These are phyloP conservation scores for Lunularia cruciata DNA, from an alignment of 225 moss, liverwort and hornwort genomes.

Conservation along the genomic window DNA sequence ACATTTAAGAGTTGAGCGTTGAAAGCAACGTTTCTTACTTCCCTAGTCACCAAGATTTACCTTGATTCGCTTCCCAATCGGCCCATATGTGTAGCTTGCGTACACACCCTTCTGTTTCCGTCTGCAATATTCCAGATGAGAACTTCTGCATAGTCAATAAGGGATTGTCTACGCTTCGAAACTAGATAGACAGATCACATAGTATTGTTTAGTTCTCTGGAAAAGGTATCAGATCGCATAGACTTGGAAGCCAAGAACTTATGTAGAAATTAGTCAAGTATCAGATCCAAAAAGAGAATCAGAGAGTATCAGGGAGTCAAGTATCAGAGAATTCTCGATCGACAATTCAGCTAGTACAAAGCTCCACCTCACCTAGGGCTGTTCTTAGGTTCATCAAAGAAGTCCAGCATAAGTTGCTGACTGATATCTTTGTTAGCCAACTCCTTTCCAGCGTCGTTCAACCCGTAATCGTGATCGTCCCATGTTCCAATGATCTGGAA, in stretches of 20 bases:
- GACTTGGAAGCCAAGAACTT: no score
- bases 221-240: no score
- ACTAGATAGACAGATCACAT: no score
- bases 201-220: no score
- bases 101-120: slow-evolving; percentile 89
- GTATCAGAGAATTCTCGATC: neutral
- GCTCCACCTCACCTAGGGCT: slow-evolving; percentile 58
- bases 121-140: slow-evolving; percentile 39
- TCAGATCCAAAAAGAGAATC: no score
- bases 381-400: slow-evolving; percentile 71
- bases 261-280: no score
- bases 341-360: neutral
- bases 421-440: slow-evolving; percentile 68
- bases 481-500: slow-evolving; percentile 87
- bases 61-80: slow-evolving; percentile 80
- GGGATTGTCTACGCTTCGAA: no score
- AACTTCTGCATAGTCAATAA: neutral
- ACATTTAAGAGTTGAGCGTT: no score
- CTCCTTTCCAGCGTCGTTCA: slow-evolving; percentile 97
- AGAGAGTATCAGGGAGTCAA: no score
- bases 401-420: slow-evolving; percentile 90
- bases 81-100: slow-evolving; percentile 80
- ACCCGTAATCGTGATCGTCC: slow-evolving; percentile 98
- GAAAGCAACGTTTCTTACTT: no score
- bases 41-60: no score